Evolutionary conservation across 1,284 basidiomycete genomes (phyloP).

Genomic region (Schizopora paradoxa): DNA sequence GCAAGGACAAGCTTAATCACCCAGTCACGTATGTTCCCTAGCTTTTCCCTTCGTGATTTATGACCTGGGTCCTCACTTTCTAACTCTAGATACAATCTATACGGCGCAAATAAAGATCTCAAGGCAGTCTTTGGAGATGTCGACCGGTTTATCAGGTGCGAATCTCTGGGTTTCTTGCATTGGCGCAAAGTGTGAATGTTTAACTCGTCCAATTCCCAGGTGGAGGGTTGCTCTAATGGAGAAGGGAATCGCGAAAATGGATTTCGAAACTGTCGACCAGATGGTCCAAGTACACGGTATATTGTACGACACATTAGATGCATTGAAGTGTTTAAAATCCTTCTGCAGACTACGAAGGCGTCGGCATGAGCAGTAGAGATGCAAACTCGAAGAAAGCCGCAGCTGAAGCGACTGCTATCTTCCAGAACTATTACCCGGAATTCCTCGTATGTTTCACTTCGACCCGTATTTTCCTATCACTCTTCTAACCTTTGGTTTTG

Average conservation of each 20-base stretch:
- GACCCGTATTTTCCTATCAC: background rate
- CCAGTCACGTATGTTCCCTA: slow-evolving; percentile 52
- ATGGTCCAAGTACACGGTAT: slow-evolving; percentile 70
- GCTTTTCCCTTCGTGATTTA: slow-evolving; percentile 11
- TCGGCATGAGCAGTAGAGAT: slow-evolving; percentile 56
- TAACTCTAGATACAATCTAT: slow-evolving; percentile 58
- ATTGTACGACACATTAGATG: slow-evolving; percentile 8
- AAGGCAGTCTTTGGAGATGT: slow-evolving; percentile 67
- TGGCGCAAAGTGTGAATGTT: background rate
- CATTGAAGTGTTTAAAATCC: background rate
- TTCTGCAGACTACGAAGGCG: slow-evolving; percentile 68
- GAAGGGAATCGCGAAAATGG: slow-evolving; percentile 51
- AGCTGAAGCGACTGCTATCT: slow-evolving; percentile 62
- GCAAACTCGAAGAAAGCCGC: slow-evolving; percentile 72
- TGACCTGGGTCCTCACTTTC: background rate
- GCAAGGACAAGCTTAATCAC: slow-evolving; percentile 58
- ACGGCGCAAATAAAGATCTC: slow-evolving; percentile 59
- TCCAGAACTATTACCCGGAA: slow-evolving; percentile 71
- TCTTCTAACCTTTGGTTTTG: background rate
- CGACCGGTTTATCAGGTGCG: slow-evolving; percentile 62
- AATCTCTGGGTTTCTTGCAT: slow-evolving; percentile 2
- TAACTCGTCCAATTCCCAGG: slow-evolving; percentile 31
- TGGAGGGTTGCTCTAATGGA: slow-evolving; percentile 79
- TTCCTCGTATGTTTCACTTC: slow-evolving; percentile 47
- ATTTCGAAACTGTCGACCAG: slow-evolving; percentile 70